Base-by-base conservation (phyloP, 106 monocot species). In the Allium sativum region DNA sequence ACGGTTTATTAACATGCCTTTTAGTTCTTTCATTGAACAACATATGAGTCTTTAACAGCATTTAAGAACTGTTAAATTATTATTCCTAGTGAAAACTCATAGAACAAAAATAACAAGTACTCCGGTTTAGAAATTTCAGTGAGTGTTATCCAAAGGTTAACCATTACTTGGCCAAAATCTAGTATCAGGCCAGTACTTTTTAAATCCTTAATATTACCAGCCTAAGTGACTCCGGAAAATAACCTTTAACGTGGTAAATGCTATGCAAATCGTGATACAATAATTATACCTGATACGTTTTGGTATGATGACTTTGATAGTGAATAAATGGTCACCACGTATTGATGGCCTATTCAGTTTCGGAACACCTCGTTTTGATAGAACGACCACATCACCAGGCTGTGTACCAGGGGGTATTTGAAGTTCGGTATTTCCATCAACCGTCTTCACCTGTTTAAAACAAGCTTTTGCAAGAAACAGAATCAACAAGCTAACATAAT, bases 261-360 rank as follows among this genome's bases (percentile, higher is more conserved):
- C 5, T 31, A 31, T 31, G 31, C 31, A 31, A 31, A 31, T 31
- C 31, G 1, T 31, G 31, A 31, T 31, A 31, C 31, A 31, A 31
- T 43, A 15, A 51, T 14, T 47, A 31, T 52, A 98, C 96, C 96
- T 92, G 77, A 98, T 78, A 21, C 91, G 81, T 56, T 65, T 92
- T 53, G 96, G 96, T 78, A 98, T 92, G 7, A 82, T 81, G 60
- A 98, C 82, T 40, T 92, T 98, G 17, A 92, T 73, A 55, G 84
- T 92, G 72, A 98, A 98, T 62, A 98, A 79, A 78, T 98, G 96
- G 65, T 98, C 96, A 66, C 96, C 96, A 78, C 96, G 91, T 62
- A 91, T 80, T 17, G 91, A 88, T 71, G 91, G 91, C 42, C 85
- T 91, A 55, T 88, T 98, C 76, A 98, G 65, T 65, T 84, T 82